Evolutionary conservation across 768 basidiomycete genomes (phyloP).

Genomic region (Russula vinacea): DNA sequence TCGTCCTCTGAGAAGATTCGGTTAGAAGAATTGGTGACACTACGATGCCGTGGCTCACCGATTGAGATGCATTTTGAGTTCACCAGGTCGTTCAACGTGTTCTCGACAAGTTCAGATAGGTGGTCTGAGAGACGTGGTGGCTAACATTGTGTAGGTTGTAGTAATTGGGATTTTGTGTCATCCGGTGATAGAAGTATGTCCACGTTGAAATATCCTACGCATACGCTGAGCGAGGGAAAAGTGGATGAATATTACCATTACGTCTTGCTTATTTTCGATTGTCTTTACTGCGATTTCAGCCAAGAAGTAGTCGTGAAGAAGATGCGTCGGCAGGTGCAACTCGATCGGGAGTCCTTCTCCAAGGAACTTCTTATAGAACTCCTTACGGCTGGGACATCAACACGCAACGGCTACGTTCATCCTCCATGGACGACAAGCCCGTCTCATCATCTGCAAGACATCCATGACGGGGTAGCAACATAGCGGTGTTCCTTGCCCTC

Average conservation of each 20-base stretch:
- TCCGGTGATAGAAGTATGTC: constrained; percentile 96
- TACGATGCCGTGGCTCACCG: constrained; percentile 43
- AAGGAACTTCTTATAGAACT: constrained; percentile 99
- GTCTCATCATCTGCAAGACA: constrained; percentile 98
- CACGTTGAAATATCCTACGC: constrained; percentile 90
- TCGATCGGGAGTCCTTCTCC: constrained; percentile 97
- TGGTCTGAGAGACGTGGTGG: constrained; percentile 96
- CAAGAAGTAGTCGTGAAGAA: constrained; percentile 95
- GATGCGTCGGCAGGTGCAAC: constrained; percentile 84
- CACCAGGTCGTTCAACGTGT: constrained; percentile 83
- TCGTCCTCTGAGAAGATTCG: constrained; percentile 64
- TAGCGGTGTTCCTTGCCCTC: constrained; percentile 99
- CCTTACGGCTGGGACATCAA: constrained; percentile 98
- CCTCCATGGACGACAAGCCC: constrained; percentile 90
- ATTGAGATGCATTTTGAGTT: constrained; percentile 94
- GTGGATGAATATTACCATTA: constrained; percentile 56
- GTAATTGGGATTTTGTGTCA: constrained; percentile 97
- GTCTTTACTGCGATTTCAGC: constrained; percentile 98
- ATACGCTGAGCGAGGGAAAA: not conserved
- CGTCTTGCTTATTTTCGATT: constrained; percentile 98
- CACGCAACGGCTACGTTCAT: constrained; percentile 88
- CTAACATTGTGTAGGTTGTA: constrained; percentile 94
- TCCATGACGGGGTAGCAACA: constrained; percentile 96
- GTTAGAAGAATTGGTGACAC: constrained; percentile 1
- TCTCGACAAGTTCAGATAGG: constrained; percentile 93